Evolutionary conservation across 2,329 filamentous ascomycete genomes (phyloP).

Genomic region (Herpotrichia juniperi): DNA sequence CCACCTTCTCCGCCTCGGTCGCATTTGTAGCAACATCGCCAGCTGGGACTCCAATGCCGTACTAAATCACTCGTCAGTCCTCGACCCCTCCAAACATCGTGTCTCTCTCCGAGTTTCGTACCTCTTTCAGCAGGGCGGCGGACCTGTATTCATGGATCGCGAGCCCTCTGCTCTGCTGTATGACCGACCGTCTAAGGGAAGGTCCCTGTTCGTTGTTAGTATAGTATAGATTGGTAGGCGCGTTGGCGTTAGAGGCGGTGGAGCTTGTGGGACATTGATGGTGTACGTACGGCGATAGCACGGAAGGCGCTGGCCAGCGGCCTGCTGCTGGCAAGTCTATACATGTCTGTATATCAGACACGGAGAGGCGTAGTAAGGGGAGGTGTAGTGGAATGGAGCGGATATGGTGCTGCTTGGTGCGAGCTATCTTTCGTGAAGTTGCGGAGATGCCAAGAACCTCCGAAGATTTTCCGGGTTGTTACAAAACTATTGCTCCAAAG

Average conservation of each 20-base stretch:
- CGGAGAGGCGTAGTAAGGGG: constrained; percentile 25
- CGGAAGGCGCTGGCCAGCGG: constrained; percentile 80
- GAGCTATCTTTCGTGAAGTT: constrained; percentile 32
- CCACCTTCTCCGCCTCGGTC: constrained; percentile 88
- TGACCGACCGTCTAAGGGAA: constrained; percentile 60
- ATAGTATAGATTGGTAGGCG: constrained; percentile 29
- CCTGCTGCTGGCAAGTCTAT: constrained; percentile 78
- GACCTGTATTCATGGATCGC: constrained; percentile 99
- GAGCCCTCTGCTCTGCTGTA: constrained; percentile 85
- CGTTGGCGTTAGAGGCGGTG: constrained; percentile 39
- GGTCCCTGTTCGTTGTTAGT: constrained; percentile 58
- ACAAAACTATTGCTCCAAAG: constrained; percentile 33
- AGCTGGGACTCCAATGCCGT: constrained; percentile 91
- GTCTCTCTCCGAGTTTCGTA: constrained; percentile 43
- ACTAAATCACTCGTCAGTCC: constrained; percentile 61
- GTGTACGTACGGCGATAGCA: constrained; percentile 71
- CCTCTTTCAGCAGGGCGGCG: constrained; percentile 80
- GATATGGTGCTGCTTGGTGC: constrained; percentile 29
- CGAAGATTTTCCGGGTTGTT: constrained; percentile 33
- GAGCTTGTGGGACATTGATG: constrained; percentile 18
- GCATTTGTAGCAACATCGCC: constrained; percentile 83
- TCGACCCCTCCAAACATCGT: constrained; percentile 12
- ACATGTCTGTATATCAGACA: constrained; percentile 65
- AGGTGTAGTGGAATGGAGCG: constrained; percentile 14
- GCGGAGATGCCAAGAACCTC: constrained; percentile 39